Evolutionary conservation across 2,329 filamentous ascomycete species (phyloP).

Genomic region (Sclerotinia spermophila): DNA sequence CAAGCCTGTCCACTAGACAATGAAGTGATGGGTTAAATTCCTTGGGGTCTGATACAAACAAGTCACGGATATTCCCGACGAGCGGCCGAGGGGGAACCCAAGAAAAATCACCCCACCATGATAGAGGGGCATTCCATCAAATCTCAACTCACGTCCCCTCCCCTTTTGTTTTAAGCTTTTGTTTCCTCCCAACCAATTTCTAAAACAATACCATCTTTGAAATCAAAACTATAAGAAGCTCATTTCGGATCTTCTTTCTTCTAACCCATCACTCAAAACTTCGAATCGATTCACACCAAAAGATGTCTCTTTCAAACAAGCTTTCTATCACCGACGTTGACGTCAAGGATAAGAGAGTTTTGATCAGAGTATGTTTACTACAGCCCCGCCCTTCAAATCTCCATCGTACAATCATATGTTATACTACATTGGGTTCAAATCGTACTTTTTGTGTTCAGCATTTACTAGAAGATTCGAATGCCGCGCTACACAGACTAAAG

Average conservation of each 20-base stretch:
- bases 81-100: conserved; percentile 9
- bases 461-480: not conserved
- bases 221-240: conserved; percentile 4
- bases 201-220: not conserved
- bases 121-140: conserved; percentile 28
- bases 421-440: too few species aligned
- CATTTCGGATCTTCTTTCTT: not conserved
- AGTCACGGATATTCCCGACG: conserved; percentile 10
- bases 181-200: conserved; percentile 11
- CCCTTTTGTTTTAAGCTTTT: conserved; percentile 25
- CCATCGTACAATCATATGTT: not conserved
- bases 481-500: not conserved
- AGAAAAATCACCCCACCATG: conserved; percentile 27
- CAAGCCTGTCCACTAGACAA: not conserved
- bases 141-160: conserved; percentile 23
- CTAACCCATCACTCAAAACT: not conserved
- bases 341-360: conserved; percentile 95
- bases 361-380: conserved; percentile 80
- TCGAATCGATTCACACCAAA: conserved; percentile 9
- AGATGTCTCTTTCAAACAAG: conserved; percentile 98
- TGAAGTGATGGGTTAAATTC: not conserved
- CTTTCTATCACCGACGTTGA: conserved; percentile 95
- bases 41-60: conserved; percentile 10
- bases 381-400: not conserved
- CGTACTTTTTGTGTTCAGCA: not conserved